These are phyloP conservation scores for Carex kokanica DNA, from an alignment of 176 grass and related monocot species.

Conservation along the genomic window DNA sequence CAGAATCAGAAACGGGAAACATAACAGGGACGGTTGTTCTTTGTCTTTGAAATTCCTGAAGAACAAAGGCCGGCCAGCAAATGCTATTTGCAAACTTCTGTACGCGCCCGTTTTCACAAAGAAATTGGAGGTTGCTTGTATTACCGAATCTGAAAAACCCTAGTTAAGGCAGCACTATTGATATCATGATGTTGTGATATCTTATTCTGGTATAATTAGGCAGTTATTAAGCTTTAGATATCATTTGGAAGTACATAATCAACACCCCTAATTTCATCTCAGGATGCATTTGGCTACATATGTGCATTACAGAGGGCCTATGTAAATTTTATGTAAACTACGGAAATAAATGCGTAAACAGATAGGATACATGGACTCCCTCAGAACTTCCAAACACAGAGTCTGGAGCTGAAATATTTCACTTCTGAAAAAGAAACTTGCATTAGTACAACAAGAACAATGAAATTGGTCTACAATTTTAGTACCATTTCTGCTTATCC, in stretches of 20 bases:
- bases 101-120: slow-evolving; percentile 76
- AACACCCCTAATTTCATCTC: neutral
- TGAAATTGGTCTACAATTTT: neutral
- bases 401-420: slow-evolving; percentile 71
- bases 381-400: slow-evolving; percentile 74
- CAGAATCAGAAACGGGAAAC: neutral
- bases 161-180: slow-evolving; percentile 48
- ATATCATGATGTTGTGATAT: neutral
- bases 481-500: slow-evolving; percentile 1
- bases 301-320: neutral
- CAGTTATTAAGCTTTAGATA: neutral
- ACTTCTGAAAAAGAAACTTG: slow-evolving; percentile 48
- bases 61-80: slow-evolving; percentile 83
- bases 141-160: slow-evolving; percentile 66
- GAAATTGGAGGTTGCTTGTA: slow-evolving; percentile 63
- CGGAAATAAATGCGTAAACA: neutral
- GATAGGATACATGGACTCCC: slow-evolving; percentile 85
- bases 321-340: neutral
- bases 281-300: neutral
- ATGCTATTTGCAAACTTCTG: slow-evolving; percentile 89
- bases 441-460: slow-evolving; percentile 29
- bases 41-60: slow-evolving; percentile 54
- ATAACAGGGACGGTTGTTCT: neutral
- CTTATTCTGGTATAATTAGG: neutral
- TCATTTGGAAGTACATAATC: neutral